A percentile compares a stretch with the other conserved stretches of the same genome.
Evolutionary conservation across 2,329 filamentous ascomycete species (phyloP).

Genomic region (Colletotrichum sp.): DNA sequence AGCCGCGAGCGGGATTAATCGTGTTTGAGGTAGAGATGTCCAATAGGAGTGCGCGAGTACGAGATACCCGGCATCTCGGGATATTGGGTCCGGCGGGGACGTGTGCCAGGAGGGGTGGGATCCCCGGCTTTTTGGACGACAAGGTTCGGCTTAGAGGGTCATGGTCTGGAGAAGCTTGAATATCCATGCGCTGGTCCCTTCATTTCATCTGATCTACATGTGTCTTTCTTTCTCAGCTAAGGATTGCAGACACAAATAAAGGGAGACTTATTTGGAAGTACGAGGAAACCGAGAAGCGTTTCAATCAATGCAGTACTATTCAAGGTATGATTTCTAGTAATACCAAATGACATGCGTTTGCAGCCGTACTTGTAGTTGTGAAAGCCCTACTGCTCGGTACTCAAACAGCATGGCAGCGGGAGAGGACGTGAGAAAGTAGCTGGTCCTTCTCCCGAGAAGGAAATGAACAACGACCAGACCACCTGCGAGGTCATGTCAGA

Average conservation of each 20-base stretch:
- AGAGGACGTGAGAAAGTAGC: neutral
- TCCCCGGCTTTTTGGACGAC: neutral
- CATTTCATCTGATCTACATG: neutral
- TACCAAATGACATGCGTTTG: neutral
- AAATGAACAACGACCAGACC: neutral
- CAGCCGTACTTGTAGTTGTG: rapidly evolving
- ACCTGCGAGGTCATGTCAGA: neutral
- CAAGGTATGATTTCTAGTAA: neutral
- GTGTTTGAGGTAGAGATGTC: neutral
- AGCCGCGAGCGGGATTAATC: neutral
- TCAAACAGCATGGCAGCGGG: neutral
- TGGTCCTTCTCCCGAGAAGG: neutral
- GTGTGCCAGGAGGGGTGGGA: neutral
- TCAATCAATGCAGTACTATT: neutral
- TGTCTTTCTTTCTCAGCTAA: neutral
- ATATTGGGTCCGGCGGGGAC: neutral
- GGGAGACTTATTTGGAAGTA: neutral
- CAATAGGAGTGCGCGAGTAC: neutral
- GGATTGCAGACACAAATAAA: neutral
- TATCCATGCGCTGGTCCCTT: neutral
- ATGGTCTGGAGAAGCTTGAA: neutral
- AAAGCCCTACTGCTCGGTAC: neutral
- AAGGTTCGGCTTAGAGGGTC: neutral
- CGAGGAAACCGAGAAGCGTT: neutral
- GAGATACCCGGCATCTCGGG: neutral